Conservation (phyloP, 345 rosid genomes). For the Psidium friedrichsthalianum region DNA sequence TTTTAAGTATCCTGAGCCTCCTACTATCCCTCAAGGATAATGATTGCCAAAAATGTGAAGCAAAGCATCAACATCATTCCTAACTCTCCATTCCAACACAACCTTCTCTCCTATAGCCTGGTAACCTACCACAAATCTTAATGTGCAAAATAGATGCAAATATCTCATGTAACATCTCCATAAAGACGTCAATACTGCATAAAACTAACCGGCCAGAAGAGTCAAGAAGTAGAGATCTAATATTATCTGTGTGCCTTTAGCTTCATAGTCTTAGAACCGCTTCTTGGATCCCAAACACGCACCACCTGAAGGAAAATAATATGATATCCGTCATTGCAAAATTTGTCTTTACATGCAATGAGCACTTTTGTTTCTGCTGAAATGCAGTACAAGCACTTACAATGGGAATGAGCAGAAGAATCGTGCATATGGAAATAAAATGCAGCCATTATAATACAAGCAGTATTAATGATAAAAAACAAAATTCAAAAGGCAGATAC, state of each 20-base stretch:
- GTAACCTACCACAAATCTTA: neutral
- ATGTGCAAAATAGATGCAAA: neutral
- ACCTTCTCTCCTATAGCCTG: neutral
- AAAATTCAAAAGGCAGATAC: neutral
- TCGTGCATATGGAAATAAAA: neutral
- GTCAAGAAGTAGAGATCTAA: conserved; percentile 87
- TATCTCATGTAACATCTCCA: neutral
- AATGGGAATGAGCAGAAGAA: neutral
- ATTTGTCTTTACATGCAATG: neutral
- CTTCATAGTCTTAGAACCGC: conserved; percentile 94
- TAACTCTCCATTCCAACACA: neutral
- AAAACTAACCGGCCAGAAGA: conserved; percentile 77
- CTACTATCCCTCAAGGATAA: neutral
- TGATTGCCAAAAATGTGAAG: neutral
- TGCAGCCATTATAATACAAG: neutral
- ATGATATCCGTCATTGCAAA: neutral
- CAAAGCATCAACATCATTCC: neutral
- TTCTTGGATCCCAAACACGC: conserved; percentile 99
- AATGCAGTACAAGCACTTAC: neutral
- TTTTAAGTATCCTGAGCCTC: neutral
- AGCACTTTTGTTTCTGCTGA: neutral
- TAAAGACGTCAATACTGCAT: neutral
- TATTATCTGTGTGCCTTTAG: conserved; percentile 95
- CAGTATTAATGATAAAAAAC: neutral
- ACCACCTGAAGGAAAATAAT: conserved; percentile 48